Percentiles rank a stretch among this genome's conserved stretches.
Conservation (phyloP, 208 protist genomes). For the Herpetomonas samuelpessoai region DNA sequence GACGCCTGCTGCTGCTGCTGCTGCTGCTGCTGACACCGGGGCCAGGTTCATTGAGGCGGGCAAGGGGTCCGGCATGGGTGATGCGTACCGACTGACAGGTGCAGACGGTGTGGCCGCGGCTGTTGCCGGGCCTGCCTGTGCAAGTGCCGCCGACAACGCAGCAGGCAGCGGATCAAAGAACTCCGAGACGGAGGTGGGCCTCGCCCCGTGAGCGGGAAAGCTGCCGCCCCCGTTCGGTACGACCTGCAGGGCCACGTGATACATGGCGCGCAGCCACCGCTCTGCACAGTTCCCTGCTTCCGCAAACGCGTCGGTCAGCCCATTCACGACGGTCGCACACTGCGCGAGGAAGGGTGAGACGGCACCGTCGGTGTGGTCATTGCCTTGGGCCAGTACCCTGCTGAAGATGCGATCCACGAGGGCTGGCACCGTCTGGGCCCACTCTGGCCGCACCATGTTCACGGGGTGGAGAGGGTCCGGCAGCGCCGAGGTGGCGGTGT, state of each 20-base stretch:
- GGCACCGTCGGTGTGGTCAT: neutral
- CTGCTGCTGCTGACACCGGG: no score
- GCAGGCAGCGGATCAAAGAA: conserved; percentile 18
- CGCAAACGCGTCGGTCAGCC: conserved; percentile 3
- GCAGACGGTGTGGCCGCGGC: no score
- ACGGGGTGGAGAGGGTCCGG: no score
- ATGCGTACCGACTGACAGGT: no score
- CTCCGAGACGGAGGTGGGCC: conserved; percentile 7
- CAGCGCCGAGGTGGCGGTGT: no score
- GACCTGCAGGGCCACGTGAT: conserved; percentile 26
- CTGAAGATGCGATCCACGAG: neutral
- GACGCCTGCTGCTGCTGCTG: conserved; percentile 9
- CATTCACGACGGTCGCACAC: conserved; percentile 5
- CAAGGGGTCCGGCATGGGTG: no score
- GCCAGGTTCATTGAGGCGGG: no score
- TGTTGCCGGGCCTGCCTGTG: no score
- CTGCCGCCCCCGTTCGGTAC: conserved; percentile 12
- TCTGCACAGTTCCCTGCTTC: neutral
- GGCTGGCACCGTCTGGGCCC: no score
- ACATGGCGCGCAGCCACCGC: conserved; percentile 50
- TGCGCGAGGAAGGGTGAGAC: conserved; percentile 16
- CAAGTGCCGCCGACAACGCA: no score
- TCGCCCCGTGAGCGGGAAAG: conserved; percentile 22
- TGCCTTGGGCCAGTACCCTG: neutral
- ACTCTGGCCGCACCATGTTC: no score